phyloP scores from a whole-genome alignment of 305 asterid genomes.

The Solanum hybrid region DNA sequence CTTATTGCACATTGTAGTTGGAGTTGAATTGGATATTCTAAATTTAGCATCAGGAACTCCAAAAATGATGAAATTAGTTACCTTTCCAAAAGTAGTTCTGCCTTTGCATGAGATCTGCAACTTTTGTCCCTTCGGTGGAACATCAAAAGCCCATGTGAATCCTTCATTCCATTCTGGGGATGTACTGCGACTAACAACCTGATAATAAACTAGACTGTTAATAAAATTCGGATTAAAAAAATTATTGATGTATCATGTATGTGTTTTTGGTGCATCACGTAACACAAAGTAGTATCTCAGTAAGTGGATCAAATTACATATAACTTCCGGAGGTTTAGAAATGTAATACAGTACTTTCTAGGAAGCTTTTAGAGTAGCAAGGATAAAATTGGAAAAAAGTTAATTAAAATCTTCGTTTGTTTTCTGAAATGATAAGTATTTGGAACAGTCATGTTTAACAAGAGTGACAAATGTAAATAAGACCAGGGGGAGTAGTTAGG shows the following conservation, averaged over 20 bases:
- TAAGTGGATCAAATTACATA: neutral
- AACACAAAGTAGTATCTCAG: neutral
- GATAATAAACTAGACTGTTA: neutral
- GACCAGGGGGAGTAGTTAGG: constrained; percentile 21
- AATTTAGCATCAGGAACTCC: neutral
- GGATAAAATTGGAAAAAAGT: too few relatives aligned
- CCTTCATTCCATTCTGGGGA: constrained; percentile 92
- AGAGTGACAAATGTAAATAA: neutral
- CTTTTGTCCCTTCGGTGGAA: constrained; percentile 97
- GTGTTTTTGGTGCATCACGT: neutral
- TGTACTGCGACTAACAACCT: constrained; percentile 1
- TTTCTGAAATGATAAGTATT: neutral
- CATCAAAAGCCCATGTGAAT: constrained; percentile 87
- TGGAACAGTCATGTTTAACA: neutral
- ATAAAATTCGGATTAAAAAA: neutral
- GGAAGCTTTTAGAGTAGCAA: too few relatives aligned
- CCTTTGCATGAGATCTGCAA: constrained; percentile 96
- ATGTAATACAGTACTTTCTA: too few relatives aligned
- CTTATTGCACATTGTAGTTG: neutral
- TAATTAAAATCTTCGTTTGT: too few relatives aligned
- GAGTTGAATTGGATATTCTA: neutral
- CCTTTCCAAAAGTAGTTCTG: constrained; percentile 98
- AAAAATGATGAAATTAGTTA: constrained; percentile 13
- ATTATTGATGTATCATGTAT: neutral
- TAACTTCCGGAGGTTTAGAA: too few relatives aligned